A percentile compares a stretch with the other conserved stretches of the same genome.
phyloP scores from a whole-genome alignment of 495 filamentous ascomycete genomes.

The Oidiodendron maius region DNA sequence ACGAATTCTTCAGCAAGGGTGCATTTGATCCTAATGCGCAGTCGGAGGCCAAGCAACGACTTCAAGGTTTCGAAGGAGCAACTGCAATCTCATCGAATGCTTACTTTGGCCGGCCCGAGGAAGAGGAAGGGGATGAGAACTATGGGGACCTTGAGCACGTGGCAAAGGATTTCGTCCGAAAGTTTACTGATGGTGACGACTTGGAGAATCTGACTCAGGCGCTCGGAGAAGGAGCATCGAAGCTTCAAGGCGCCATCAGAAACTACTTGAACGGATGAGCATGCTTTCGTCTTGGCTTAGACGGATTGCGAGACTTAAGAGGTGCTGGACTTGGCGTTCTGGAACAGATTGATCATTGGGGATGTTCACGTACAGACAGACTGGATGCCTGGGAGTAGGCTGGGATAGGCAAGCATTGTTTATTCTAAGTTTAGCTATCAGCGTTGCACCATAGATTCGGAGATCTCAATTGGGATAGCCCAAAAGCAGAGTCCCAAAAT shows the following conservation, averaged over 20 bases:
- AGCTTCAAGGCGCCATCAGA: conserved; percentile 82
- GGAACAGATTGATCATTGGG: background rate
- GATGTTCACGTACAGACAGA: background rate
- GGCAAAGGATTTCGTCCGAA: conserved; percentile 89
- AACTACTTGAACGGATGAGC: conserved; percentile 69
- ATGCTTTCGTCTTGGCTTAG: background rate
- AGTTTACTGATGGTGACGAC: conserved; percentile 93
- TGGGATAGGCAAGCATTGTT: background rate
- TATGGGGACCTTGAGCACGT: conserved; percentile 88
- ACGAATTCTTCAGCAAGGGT: conserved; percentile 95
- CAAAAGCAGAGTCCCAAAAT: too few relatives aligned
- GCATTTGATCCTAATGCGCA: conserved; percentile 73
- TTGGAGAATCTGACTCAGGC: conserved; percentile 79
- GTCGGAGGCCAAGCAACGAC: conserved; percentile 76
- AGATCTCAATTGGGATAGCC: too few relatives aligned
- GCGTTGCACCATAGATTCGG: conserved; percentile 15
- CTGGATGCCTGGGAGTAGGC: background rate
- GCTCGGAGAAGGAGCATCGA: conserved; percentile 76
- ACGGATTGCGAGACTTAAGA: background rate
- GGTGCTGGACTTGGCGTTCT: conserved; percentile 3
- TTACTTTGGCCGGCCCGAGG: conserved; percentile 86
- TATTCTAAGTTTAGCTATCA: background rate
- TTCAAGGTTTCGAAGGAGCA: conserved; percentile 90
- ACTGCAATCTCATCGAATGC: conserved; percentile 88
- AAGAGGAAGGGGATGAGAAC: conserved; percentile 64